Evolutionary conservation across 169 alveolate species (phyloP).

Genomic region (Plasmodium gaboni): DNA sequence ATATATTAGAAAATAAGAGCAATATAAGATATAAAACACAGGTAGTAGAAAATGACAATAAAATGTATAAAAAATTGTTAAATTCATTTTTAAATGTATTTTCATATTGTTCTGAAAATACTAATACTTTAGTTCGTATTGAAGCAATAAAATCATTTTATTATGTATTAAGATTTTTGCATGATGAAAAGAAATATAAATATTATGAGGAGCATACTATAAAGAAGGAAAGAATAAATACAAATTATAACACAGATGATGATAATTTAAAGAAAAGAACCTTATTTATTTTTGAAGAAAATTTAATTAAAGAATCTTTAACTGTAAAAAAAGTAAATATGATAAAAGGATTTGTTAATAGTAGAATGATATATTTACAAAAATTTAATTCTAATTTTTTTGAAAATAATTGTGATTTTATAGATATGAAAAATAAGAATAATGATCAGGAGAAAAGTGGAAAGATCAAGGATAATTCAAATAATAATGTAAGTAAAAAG

Average conservation of each 20-base stretch:
- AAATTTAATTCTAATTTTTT: slow-evolving; percentile 33
- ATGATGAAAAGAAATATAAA: not conserved
- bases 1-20: slow-evolving; percentile 32
- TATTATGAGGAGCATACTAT: not conserved
- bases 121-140: slow-evolving; percentile 17
- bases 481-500: not conserved
- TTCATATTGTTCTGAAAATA: slow-evolving; percentile 39
- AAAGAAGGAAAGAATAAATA: not conserved
- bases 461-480: not conserved
- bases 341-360: slow-evolving; percentile 10
- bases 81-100: slow-evolving; percentile 51
- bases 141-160: slow-evolving; percentile 45
- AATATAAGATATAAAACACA: slow-evolving; percentile 11
- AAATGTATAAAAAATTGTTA: slow-evolving; percentile 36
- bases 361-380: slow-evolving; percentile 38
- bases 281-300: slow-evolving; percentile 5
- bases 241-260: not conserved
- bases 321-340: not conserved
- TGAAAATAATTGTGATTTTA: not conserved
- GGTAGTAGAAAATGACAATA: slow-evolving; percentile 22
- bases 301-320: slow-evolving; percentile 21
- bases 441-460: not conserved
- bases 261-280: not conserved
- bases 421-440: not conserved
- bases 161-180: slow-evolving; percentile 4